Percentiles rank a stretch among this genome's conserved stretches.
Conservation (phyloP, 805 yeast genomes). For the Nakazawaea wyomingensis region DNA sequence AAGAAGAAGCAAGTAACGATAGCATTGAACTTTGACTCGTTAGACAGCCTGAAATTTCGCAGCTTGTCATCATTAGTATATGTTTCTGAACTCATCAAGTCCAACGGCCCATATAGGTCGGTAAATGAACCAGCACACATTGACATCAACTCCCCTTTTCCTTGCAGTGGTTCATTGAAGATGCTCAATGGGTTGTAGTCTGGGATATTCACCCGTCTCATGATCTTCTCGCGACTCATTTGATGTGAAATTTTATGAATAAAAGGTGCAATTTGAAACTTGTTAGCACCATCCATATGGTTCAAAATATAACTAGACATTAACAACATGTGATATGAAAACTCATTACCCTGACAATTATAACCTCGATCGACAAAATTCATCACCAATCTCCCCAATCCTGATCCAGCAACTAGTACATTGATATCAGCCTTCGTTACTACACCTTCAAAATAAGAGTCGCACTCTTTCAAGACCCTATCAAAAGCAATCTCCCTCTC, state of each 20-base stretch:
- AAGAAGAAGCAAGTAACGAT: slow-evolving; percentile 54
- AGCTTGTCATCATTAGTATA: slow-evolving; percentile 35
- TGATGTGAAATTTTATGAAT: slow-evolving; percentile 48
- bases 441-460: slow-evolving; percentile 31
- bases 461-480: slow-evolving; percentile 31
- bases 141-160: slow-evolving; percentile 49
- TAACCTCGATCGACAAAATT: slow-evolving; percentile 54
- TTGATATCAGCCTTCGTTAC: slow-evolving; percentile 31
- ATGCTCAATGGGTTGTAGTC: slow-evolving; percentile 42
- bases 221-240: slow-evolving; percentile 38
- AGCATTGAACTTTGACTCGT: slow-evolving; percentile 35
- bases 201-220: slow-evolving; percentile 48
- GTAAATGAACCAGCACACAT: slow-evolving; percentile 71
- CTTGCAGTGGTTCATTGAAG: slow-evolving; percentile 32
- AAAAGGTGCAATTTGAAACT: slow-evolving; percentile 45
- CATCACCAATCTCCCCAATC: slow-evolving; percentile 53
- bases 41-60: slow-evolving; percentile 34
- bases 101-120: slow-evolving; percentile 56
- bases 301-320: slow-evolving; percentile 52
- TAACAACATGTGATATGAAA: slow-evolving; percentile 59
- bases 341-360: slow-evolving; percentile 62
- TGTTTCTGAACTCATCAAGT: slow-evolving; percentile 28
- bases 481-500: slow-evolving; percentile 41
- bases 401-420: slow-evolving; percentile 60
- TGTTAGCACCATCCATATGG: slow-evolving; percentile 33